Base-by-base conservation (phyloP, 306 rosid species). In the Prinsepia uniflora region DNA sequence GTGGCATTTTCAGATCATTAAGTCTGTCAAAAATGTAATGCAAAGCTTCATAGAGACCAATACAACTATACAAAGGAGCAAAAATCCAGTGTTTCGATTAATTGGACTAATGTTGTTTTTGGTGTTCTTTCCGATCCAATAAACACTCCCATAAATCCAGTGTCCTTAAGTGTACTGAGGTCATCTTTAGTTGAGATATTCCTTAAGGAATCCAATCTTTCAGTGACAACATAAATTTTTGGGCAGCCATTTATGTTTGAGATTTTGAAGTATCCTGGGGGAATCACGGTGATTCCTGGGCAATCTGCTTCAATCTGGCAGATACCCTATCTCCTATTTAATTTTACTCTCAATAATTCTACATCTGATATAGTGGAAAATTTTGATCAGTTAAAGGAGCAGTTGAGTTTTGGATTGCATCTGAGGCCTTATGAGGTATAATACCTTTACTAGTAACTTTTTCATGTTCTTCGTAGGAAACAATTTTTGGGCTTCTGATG, bases 121-220 rank as follows among this genome's bases (percentile, higher is more conserved):
- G 98, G 97, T 55, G 81, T 86, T 86, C 90, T 90, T 75, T 82
- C 96, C 18, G 87, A 83, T 76, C 91, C 95, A n/a, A 68, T 82
- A 69, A 80, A 78, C 68, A 73, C 64, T 83, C 85, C 86, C n/a
- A 84, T 90, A 76, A 79, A 74, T 77, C 84, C 85, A 68, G 97
- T 84, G 75, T 72, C 77, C 87, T 61, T 87, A 72, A 94, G 95
- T 84, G 79, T 94, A 78, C 81, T 90, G 83, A 78, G 77, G 72
- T 87, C 95, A 50, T 83, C 89, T 72, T 73, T 90, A 49, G 58
- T 89, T 76, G 98, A 87, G 36, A 76, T 94, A 65, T 90, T 86
- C 77, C 87, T 94, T 72, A 80, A 79, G 75, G 83, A 84, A 72
- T 69, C 80, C 81, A 94, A 90, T 84, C 89, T 94, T 80, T 87